Evolutionary conservation across 1,284 basidiomycete genomes (phyloP).

Genomic region (Jaminaea rosea): DNA sequence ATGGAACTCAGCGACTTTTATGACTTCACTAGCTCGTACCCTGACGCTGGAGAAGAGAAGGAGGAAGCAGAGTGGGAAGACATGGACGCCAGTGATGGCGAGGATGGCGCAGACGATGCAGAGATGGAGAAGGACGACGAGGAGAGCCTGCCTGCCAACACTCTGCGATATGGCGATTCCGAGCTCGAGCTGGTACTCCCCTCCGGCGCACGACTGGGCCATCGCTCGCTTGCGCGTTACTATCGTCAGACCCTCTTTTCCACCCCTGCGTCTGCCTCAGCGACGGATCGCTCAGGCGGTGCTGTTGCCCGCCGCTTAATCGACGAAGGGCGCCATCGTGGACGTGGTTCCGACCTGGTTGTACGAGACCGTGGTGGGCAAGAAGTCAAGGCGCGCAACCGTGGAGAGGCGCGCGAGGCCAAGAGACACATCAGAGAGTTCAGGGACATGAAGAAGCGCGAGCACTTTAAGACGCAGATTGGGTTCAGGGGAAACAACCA

Average conservation of each 20-base stretch:
- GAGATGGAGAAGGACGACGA: slow-evolving; percentile 56
- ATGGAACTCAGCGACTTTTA: slow-evolving; percentile 89
- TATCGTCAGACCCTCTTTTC: slow-evolving; percentile 60
- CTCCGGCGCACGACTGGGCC: slow-evolving; percentile 82
- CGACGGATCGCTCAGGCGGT: not conserved
- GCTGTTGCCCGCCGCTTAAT: slow-evolving; percentile 11
- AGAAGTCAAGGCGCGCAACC: slow-evolving; percentile 56
- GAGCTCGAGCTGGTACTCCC: slow-evolving; percentile 86
- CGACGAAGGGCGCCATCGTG: not conserved
- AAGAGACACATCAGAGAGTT: slow-evolving; percentile 77
- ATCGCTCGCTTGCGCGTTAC: slow-evolving; percentile 75
- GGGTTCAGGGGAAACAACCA: slow-evolving; percentile 43
- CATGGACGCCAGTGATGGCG: slow-evolving; percentile 6
- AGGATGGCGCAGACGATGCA: slow-evolving; percentile 14
- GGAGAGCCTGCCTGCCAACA: slow-evolving; percentile 22
- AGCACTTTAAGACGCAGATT: slow-evolving; percentile 72
- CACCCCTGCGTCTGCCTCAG: slow-evolving; percentile 13
- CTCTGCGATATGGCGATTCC: slow-evolving; percentile 45
- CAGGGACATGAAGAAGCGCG: slow-evolving; percentile 66
- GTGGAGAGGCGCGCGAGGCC: slow-evolving; percentile 86
- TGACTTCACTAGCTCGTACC: slow-evolving; percentile 76
- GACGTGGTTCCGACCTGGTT: slow-evolving; percentile 17
- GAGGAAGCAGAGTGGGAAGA: slow-evolving; percentile 24
- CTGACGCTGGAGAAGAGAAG: slow-evolving; percentile 47
- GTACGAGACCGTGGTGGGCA: slow-evolving; percentile 3